These are phyloP conservation scores for Syzygium malaccense DNA, from an alignment of 441 rosid species.

Conservation along the genomic window DNA sequence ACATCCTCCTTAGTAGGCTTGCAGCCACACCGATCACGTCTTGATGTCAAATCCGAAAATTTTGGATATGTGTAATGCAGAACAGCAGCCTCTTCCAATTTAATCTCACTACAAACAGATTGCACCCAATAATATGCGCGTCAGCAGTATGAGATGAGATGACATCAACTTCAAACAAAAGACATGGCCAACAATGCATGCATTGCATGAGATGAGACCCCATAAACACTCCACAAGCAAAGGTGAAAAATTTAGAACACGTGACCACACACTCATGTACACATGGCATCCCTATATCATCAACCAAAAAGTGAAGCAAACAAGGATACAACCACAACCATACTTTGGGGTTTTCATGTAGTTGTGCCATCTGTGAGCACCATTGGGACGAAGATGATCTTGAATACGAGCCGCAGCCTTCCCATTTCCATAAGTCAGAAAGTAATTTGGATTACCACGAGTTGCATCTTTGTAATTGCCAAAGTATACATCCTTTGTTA, in stretches of 20 bases:
- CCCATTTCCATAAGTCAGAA: constrained; percentile 88
- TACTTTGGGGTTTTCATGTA: constrained; percentile 75
- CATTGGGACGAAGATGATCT: constrained; percentile 89
- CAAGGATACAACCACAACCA: background rate
- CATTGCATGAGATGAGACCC: background rate
- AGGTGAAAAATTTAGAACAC: background rate
- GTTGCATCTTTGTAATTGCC: constrained; percentile 78
- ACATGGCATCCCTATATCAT: background rate
- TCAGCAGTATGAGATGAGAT: background rate
- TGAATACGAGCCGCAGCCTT: constrained; percentile 88
- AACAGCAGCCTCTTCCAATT: constrained; percentile 82
- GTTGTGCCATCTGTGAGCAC: constrained; percentile 98
- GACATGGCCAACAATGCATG: background rate
- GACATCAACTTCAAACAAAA: background rate
- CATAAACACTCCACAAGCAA: background rate
- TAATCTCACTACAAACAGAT: constrained; percentile 46
- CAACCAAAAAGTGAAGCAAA: background rate
- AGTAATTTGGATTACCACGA: constrained; percentile 85
- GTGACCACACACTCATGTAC: background rate
- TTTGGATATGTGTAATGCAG: constrained; percentile 80
- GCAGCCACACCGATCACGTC: constrained; percentile 98
- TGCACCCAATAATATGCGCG: background rate
- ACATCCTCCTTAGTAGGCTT: constrained; percentile 89
- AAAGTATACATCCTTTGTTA: constrained; percentile 75
- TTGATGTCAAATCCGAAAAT: constrained; percentile 91